Evolutionary conservation across 345 rosid genomes (phyloP), one percentile per base, ranked within the genome.

Genomic region (Hibiscus trionum): DNA sequence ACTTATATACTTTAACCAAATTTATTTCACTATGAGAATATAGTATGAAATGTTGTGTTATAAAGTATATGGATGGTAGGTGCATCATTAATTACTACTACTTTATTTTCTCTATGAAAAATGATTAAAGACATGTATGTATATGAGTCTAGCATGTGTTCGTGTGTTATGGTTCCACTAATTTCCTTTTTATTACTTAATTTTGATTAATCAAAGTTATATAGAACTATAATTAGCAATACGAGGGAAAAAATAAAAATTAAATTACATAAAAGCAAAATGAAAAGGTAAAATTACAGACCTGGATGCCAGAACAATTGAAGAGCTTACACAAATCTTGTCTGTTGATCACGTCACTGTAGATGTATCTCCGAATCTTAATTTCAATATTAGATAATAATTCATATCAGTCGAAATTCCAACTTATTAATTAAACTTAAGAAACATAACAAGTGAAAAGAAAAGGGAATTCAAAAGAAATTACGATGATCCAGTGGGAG

Each of bases 281-380:
- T 6, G 9, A 6, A 55, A 55, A 8, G 0, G 3, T 7, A 19
- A n/a, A 7, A 17, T 19, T n/a, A 26, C 44, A 4, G 2, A 79
- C 81, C 77, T 81, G 77, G 2, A 81, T 81, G 35, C 81, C 84
- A 16, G 78, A 75, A 72, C 84, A 81, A 61, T 81, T 50, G 77
- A 81, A 81, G 60, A 75, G 72, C 69, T 72, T 72, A 71, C 56
- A 62, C 66, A 81, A 69, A 69, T 81, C 84, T 11, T 77, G 81
- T 15, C 79, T 76, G 53, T 81, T 81, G 59, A 81, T 72, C 3
- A 81, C 81, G 31, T 81, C 81, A 24, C 70, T 77, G 37, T 81
- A 81, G 16, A 81, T 79, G 19, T 77, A 81, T 59, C 84, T 75
- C 2, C 84, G 72, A 72, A 81, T 81, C 84, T 80, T 21, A 24